These are phyloP conservation scores for Rosa rugosa DNA, from an alignment of 306 rosid genomes.

Conservation along the genomic window DNA sequence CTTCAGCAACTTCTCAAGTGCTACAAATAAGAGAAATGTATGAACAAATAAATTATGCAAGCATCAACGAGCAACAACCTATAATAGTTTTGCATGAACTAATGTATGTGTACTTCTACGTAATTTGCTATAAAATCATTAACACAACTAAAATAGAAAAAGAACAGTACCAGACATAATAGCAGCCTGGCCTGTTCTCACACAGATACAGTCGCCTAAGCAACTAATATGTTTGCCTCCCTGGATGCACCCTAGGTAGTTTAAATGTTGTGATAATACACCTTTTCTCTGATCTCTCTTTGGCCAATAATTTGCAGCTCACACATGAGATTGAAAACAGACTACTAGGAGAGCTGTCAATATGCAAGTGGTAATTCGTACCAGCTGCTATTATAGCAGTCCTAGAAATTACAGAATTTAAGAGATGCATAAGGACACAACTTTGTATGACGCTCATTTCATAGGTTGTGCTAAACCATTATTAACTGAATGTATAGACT, in stretches of 20 bases:
- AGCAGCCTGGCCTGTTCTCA: background rate
- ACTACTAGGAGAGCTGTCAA: background rate
- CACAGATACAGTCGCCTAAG: background rate
- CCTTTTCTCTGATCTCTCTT: background rate
- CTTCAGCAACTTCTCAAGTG: conserved; percentile 46
- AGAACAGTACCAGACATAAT: background rate
- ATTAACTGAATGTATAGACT: background rate
- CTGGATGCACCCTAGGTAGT: background rate
- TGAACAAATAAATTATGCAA: background rate
- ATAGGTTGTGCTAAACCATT: background rate
- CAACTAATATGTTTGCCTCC: background rate
- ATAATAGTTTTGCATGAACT: background rate
- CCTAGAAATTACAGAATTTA: background rate
- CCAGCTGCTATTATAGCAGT: background rate
- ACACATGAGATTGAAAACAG: background rate
- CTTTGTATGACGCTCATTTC: background rate
- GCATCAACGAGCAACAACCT: background rate
- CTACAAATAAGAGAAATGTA: conserved; percentile 28
- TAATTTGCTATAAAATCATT: background rate
- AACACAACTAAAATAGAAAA: background rate
- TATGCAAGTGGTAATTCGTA: background rate
- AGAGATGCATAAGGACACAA: background rate
- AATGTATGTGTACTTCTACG: background rate
- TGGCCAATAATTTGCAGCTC: background rate
- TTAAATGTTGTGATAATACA: background rate